Conservation (phyloP, 2,329 filamentous ascomycete species). For the Monosporascus sp. region DNA sequence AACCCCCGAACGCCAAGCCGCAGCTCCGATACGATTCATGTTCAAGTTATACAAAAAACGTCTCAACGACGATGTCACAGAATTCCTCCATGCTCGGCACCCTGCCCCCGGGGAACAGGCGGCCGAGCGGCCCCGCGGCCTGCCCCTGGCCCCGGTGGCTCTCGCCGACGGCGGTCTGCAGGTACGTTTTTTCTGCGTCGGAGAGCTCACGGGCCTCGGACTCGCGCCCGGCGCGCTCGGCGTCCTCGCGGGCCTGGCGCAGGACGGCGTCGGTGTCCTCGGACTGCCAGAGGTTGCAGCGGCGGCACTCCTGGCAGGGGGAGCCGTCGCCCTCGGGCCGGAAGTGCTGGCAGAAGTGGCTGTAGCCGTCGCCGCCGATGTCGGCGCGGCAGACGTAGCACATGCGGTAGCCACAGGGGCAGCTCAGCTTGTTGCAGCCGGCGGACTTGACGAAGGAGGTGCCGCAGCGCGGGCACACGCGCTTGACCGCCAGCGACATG, state of each 20-base stretch:
- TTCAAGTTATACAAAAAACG: conserved; percentile 19
- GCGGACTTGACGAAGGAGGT: conserved; percentile 88
- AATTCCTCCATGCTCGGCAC: conserved; percentile 24
- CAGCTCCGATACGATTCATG: conserved; percentile 1
- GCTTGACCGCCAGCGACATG: conserved; percentile 89
- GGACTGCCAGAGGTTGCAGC: conserved; percentile 73
- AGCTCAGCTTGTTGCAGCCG: conserved; percentile 96
- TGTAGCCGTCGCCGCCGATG: conserved; percentile 70
- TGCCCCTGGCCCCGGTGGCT: conserved; percentile 11
- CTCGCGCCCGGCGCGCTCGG: conserved; percentile 65
- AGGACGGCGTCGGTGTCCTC: conserved; percentile 68
- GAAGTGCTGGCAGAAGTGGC: conserved; percentile 96
- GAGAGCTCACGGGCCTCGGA: conserved; percentile 56
- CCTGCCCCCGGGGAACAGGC: conserved; percentile 13
- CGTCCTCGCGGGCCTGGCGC: conserved; percentile 62
- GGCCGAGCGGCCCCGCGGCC: conserved; percentile 2
- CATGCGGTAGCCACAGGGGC: conserved; percentile 95
- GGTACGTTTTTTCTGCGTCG: conserved; percentile 49
- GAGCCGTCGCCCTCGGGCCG: conserved; percentile 69
- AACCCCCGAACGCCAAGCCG: conserved; percentile 2
- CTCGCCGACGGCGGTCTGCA: conserved; percentile 44
- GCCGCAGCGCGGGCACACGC: conserved; percentile 87
- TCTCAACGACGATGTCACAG: conserved; percentile 25
- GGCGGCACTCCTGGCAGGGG: conserved; percentile 71
- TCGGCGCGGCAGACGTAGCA: conserved; percentile 92